These are phyloP conservation scores for Ilyonectria sp. DNA, from an alignment of 2,329 filamentous ascomycete genomes.

Conservation along the genomic window DNA sequence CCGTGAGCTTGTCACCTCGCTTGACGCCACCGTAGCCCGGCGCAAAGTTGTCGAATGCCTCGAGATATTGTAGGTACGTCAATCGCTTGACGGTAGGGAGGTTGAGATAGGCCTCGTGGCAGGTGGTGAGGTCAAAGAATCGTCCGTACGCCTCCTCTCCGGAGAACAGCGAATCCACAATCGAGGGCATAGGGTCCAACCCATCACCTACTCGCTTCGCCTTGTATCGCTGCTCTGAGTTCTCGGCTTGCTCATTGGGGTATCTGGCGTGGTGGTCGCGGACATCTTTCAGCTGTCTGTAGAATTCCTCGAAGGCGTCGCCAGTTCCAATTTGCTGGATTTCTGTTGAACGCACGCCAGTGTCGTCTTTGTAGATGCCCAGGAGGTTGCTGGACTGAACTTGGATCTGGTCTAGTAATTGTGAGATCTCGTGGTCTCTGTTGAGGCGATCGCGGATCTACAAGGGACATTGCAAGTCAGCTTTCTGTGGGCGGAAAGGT, in stretches of 20 bases:
- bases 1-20: slow-evolving; percentile 87
- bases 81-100: slow-evolving; percentile 88
- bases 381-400: slow-evolving; percentile 86
- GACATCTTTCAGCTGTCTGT: slow-evolving; percentile 84
- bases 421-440: slow-evolving; percentile 91
- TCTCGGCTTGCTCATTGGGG: slow-evolving; percentile 95
- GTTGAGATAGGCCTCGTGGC: slow-evolving; percentile 92
- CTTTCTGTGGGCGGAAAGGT: slow-evolving; percentile 9
- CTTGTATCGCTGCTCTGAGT: slow-evolving; percentile 93
- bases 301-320: slow-evolving; percentile 92
- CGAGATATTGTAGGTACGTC: slow-evolving; percentile 93
- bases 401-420: slow-evolving; percentile 90
- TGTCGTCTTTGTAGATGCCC: slow-evolving; percentile 86
- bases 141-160: slow-evolving; percentile 95
- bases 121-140: slow-evolving; percentile 88
- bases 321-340: slow-evolving; percentile 87
- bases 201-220: slow-evolving; percentile 75
- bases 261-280: slow-evolving; percentile 92
- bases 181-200: slow-evolving; percentile 73
- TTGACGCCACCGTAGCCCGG: slow-evolving; percentile 82
- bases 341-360: slow-evolving; percentile 81
- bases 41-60: slow-evolving; percentile 89
- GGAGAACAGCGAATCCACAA: slow-evolving; percentile 93
- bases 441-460: slow-evolving; percentile 91
- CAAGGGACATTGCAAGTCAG: slow-evolving; percentile 42